Evolutionary conservation across 768 basidiomycete genomes (phyloP).

Genomic region (Tylopilus subfusipes): DNA sequence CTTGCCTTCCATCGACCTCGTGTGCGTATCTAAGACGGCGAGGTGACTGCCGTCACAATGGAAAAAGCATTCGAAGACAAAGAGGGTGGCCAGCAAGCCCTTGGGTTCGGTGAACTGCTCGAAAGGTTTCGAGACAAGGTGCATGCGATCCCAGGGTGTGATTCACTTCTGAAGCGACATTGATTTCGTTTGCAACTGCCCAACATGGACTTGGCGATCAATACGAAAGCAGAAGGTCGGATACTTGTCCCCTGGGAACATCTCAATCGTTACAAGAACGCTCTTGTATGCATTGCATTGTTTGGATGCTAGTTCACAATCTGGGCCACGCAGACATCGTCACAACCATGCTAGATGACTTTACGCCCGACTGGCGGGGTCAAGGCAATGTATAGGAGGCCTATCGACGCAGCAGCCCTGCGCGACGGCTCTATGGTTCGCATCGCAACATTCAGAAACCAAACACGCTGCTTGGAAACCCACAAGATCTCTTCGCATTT

Average conservation of each 20-base stretch:
- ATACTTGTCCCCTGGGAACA: conserved; percentile 93
- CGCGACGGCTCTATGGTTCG: conserved; percentile 83
- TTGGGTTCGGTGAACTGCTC: conserved; percentile 74
- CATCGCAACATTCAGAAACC: conserved; percentile 43
- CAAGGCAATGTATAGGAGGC: conserved; percentile 91
- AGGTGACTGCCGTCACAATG: conserved; percentile 55
- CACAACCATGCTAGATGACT: conserved; percentile 47
- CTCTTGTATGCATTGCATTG: not conserved
- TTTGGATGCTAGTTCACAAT: not conserved
- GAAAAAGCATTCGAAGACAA: conserved; percentile 52
- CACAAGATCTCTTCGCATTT: conserved; percentile 52
- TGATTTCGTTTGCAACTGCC: conserved; percentile 55
- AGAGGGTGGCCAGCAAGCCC: conserved; percentile 74
- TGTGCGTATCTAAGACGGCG: conserved; percentile 78
- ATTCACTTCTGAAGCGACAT: not conserved
- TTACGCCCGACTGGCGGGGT: conserved; percentile 80
- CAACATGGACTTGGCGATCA: conserved; percentile 93
- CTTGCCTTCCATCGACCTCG: conserved; percentile 81
- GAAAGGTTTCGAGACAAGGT: conserved; percentile 65
- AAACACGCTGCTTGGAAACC: conserved; percentile 28
- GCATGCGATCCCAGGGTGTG: conserved; percentile 14
- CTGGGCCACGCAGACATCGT: not conserved
- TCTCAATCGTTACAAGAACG: conserved; percentile 37
- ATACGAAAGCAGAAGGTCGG: conserved; percentile 90
- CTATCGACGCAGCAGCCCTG: conserved; percentile 73